These are phyloP conservation scores for Mucor indicus DNA, from an alignment of 371 early-diverging fungal genomes.

Conservation along the genomic window DNA sequence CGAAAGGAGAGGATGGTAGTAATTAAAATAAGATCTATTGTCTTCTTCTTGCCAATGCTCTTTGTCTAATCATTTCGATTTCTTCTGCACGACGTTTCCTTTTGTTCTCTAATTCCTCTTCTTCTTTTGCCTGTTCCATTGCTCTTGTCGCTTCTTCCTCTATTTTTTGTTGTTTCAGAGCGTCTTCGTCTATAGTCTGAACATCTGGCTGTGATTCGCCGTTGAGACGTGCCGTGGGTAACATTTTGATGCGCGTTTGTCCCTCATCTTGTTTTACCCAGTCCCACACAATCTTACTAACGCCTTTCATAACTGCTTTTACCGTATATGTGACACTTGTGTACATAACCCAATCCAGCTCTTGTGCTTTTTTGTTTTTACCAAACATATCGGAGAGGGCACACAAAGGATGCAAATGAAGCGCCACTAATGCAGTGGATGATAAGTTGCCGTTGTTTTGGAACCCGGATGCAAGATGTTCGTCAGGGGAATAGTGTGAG, in stretches of 20 bases:
- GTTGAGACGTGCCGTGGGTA: conserved; percentile 36
- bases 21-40: background rate
- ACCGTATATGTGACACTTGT: conserved; percentile 65
- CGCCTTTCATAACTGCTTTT: conserved; percentile 65
- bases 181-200: conserved; percentile 20
- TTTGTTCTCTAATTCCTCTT: conserved; percentile 1
- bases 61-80: conserved; percentile 49
- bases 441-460: conserved; percentile 10
- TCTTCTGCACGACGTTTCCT: conserved; percentile 40
- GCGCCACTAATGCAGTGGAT: conserved; percentile 51
- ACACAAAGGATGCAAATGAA: conserved; percentile 67
- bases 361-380: conserved; percentile 33
- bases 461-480: conserved; percentile 25
- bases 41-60: conserved; percentile 46
- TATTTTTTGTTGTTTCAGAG: conserved; percentile 14
- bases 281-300: conserved; percentile 56
- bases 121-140: conserved; percentile 5
- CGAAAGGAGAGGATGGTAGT: no score
- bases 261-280: conserved; percentile 49
- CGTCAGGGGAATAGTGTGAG: conserved; percentile 67
- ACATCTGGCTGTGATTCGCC: conserved; percentile 40
- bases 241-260: conserved; percentile 25
- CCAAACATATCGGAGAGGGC: conserved; percentile 52
- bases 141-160: no score
- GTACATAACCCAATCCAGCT: conserved; percentile 81